phyloP scores from a whole-genome alignment of 2,329 filamentous ascomycete species.

The Didymella segeticola region DNA sequence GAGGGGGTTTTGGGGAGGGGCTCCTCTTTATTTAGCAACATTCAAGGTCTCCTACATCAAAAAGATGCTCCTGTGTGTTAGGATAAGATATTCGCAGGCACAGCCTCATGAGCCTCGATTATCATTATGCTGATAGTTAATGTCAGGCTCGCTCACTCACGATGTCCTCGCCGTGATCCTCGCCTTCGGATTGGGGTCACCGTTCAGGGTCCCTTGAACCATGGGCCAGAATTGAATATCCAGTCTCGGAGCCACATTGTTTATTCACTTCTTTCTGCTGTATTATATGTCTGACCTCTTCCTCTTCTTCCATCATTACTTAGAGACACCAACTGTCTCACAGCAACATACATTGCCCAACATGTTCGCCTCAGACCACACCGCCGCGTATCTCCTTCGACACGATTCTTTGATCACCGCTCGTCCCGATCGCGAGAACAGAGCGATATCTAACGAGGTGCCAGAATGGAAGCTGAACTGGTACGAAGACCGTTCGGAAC shows the following conservation, averaged over 20 bases:
- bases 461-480: background rate
- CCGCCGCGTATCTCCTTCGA: too few species aligned
- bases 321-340: too few species aligned
- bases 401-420: too few species aligned
- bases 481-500: background rate
- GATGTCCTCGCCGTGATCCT: background rate
- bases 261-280: background rate
- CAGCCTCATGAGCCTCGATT: too few species aligned
- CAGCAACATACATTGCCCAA: background rate
- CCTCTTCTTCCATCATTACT: background rate
- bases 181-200: background rate
- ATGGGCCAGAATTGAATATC: background rate
- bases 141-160: too few species aligned
- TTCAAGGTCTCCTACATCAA: too few species aligned
- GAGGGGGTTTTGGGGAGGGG: too few species aligned
- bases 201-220: background rate
- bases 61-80: too few species aligned
- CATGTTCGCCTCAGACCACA: background rate
- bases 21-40: too few species aligned
- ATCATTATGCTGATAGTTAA: too few species aligned
- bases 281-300: background rate
- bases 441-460: background rate
- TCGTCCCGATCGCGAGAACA: background rate
- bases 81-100: too few species aligned
- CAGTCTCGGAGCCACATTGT: background rate